Percentiles rank a stretch among this genome's conserved stretches.
phyloP scores from a whole-genome alignment of 768 basidiomycete genomes.

The Pleurotus platypus region DNA sequence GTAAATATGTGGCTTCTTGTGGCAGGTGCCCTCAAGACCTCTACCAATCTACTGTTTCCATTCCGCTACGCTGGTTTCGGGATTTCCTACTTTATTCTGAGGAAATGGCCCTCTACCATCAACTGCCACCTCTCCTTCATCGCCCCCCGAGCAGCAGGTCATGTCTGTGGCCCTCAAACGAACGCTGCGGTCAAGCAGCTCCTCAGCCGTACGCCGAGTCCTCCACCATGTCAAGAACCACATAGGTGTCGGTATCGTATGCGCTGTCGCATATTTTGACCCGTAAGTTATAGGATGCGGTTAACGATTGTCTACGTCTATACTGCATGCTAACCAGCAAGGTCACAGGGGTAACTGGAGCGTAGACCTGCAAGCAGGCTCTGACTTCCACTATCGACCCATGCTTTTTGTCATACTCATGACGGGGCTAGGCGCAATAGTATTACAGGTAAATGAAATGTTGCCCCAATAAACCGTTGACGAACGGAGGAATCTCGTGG shows the following conservation, averaged over 20 bases:
- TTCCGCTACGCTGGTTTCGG: slow-evolving; percentile 8
- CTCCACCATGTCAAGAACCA: slow-evolving; percentile 34
- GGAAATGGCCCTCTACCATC: neutral
- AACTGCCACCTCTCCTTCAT: neutral
- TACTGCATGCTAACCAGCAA: neutral
- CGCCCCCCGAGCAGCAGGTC: neutral
- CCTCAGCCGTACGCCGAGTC: neutral
- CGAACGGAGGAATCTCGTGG: neutral
- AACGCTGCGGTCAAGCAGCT: neutral
- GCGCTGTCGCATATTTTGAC: slow-evolving; percentile 73
- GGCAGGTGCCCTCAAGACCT: slow-evolving; percentile 1
- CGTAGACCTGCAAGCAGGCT: slow-evolving; percentile 76
- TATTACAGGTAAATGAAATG: slow-evolving; percentile 48
- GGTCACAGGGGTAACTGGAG: slow-evolving; percentile 67
- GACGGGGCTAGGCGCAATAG: slow-evolving; percentile 63
- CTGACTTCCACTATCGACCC: slow-evolving; percentile 68
- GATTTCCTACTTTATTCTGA: neutral
- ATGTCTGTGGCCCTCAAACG: neutral
- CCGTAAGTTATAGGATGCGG: slow-evolving; percentile 40
- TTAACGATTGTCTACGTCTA: too few species aligned
- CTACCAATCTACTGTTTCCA: slow-evolving; percentile 9
- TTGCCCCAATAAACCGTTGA: neutral
- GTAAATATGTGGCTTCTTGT: slow-evolving; percentile 4
- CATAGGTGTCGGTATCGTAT: slow-evolving; percentile 66
- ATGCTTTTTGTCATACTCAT: slow-evolving; percentile 64